Evolutionary conservation across 768 basidiomycete species (phyloP).

Genomic region (Suillus subluteus): DNA sequence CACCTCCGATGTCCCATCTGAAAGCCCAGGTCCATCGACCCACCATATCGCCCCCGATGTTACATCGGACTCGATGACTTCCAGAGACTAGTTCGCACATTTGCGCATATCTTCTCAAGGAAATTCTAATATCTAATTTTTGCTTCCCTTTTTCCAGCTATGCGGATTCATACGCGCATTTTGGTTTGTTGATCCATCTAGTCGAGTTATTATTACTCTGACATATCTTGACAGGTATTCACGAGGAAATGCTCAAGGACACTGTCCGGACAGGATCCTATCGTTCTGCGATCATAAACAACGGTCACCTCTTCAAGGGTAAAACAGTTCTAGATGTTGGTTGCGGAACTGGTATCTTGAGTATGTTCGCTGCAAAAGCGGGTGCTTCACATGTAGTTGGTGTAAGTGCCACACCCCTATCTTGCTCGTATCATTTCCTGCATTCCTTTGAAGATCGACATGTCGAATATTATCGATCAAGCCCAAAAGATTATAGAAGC

Average conservation of each 20-base stretch:
- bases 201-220: constrained; percentile 3
- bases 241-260: constrained; percentile 99
- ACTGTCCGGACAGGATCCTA: constrained; percentile 93
- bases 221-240: constrained; percentile 66
- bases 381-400: constrained; percentile 94
- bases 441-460: constrained; percentile 76
- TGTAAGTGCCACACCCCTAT: constrained; percentile 47
- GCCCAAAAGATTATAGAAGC: constrained; percentile 95
- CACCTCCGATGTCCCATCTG: constrained; percentile 5
- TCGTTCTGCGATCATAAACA: constrained; percentile 92
- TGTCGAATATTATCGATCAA: constrained; percentile 99
- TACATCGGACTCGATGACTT: constrained; percentile 66
- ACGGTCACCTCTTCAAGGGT: constrained; percentile 92
- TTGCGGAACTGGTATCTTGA: constrained; percentile 96
- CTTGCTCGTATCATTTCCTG: constrained; percentile 13
- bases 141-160: constrained; percentile 61
- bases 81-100: constrained; percentile 81
- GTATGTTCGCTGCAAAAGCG: constrained; percentile 97
- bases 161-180: constrained; percentile 96
- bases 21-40: constrained; percentile 28
- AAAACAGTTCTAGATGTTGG: constrained; percentile 98
- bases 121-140: constrained; percentile 39
- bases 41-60: constrained; percentile 15
- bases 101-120: constrained; percentile 26
- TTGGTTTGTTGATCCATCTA: constrained; percentile 55